These are phyloP conservation scores for Hansfordia pulvinata DNA, from an alignment of 2,329 filamentous ascomycete species.

Conservation along the genomic window DNA sequence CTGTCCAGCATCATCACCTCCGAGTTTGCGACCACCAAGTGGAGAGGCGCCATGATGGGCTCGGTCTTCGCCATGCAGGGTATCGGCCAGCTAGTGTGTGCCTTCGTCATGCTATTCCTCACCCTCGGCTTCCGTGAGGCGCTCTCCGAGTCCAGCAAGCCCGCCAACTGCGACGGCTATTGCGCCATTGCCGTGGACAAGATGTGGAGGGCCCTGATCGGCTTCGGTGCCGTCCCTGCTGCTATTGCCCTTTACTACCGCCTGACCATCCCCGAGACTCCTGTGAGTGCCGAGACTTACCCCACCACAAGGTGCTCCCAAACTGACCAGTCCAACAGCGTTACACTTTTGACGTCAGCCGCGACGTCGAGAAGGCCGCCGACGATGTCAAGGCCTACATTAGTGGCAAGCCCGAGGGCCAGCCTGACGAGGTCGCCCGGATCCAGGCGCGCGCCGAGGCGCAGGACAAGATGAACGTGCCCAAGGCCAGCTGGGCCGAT, in stretches of 20 bases:
- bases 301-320: no score
- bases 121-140: constrained; percentile 57
- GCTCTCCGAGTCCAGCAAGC: constrained; percentile 34
- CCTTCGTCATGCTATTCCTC: constrained; percentile 63
- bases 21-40: constrained; percentile 77
- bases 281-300: constrained; percentile 22
- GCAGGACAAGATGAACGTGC: constrained; percentile 41
- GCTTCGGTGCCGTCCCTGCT: constrained; percentile 68
- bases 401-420: constrained; percentile 44
- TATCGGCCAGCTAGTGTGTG: constrained; percentile 64
- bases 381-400: constrained; percentile 67
- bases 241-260: constrained; percentile 65
- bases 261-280: constrained; percentile 62
- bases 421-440: constrained; percentile 54
- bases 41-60: constrained; percentile 79
- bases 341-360: constrained; percentile 73
- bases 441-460: constrained; percentile 40
- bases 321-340: constrained; percentile 23
- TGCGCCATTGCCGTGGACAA: constrained; percentile 66
- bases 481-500: constrained; percentile 59
- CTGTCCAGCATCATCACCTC: constrained; percentile 75
- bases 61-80: constrained; percentile 82
- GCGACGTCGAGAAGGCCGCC: constrained; percentile 60
- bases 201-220: constrained; percentile 76
- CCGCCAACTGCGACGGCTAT: constrained; percentile 44